Conservation (phyloP, 202 grass and related monocot genomes). For the Digitaria exilis region DNA sequence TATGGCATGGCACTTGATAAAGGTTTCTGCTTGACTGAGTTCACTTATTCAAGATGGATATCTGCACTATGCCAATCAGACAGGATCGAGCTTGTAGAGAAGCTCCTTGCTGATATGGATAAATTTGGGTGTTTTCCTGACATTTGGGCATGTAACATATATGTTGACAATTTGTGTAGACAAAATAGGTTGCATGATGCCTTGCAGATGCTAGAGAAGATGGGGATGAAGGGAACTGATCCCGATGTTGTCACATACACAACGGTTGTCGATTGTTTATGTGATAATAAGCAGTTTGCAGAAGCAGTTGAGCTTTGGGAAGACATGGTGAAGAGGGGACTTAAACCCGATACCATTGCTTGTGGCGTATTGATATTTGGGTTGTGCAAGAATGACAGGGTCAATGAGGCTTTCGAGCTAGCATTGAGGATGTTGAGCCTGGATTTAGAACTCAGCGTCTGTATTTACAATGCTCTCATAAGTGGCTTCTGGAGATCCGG, state of each 20-base stretch:
- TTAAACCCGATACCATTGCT: conserved; percentile 67
- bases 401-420: conserved; percentile 81
- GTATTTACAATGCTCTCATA: conserved; percentile 86
- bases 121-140: conserved; percentile 68
- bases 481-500: conserved; percentile 81
- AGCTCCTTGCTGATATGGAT: conserved; percentile 77
- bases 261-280: conserved; percentile 65
- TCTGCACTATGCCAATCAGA: conserved; percentile 67
- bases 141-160: conserved; percentile 97
- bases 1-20: conserved; percentile 52
- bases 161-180: conserved; percentile 79
- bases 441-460: conserved; percentile 57
- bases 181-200: conserved; percentile 71
- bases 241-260: conserved; percentile 86
- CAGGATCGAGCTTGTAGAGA: conserved; percentile 67
- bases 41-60: conserved; percentile 96
- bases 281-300: conserved; percentile 54
- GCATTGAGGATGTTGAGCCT: conserved; percentile 77
- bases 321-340: conserved; percentile 66
- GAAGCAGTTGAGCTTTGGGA: conserved; percentile 82
- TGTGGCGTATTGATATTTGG: conserved; percentile 81
- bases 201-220: conserved; percentile 64
- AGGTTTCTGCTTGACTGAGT: conserved; percentile 79
- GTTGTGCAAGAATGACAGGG: conserved; percentile 68
- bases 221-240: conserved; percentile 57